Percentiles rank a stretch among this genome's conserved stretches.
Evolutionary conservation across 768 basidiomycete species (phyloP).

Genomic region (Scleroderma bovista): DNA sequence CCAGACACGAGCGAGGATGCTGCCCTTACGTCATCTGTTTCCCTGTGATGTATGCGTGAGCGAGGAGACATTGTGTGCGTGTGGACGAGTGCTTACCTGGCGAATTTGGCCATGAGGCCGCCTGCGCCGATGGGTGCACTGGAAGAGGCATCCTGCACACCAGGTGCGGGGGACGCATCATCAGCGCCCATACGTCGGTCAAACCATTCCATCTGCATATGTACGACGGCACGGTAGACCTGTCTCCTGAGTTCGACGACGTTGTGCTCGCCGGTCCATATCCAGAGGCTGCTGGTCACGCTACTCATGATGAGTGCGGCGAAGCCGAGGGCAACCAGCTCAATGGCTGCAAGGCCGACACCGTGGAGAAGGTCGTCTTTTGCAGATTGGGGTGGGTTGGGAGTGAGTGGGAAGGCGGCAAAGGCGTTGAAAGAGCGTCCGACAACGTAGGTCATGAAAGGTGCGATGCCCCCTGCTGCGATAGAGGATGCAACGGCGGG

Average conservation of each 20-base stretch:
- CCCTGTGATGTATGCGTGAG: conserved; percentile 41
- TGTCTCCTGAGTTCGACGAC: conserved; percentile 57
- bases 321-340: conserved; percentile 61
- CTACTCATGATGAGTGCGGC: conserved; percentile 70
- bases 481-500: conserved; percentile 63
- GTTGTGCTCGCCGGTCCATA: conserved; percentile 80
- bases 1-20: conserved; percentile 81
- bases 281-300: conserved; percentile 77
- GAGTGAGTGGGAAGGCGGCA: conserved; percentile 46
- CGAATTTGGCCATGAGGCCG: conserved; percentile 91
- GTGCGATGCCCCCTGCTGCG: conserved; percentile 64
- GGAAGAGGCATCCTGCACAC: conserved; percentile 30
- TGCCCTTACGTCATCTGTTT: conserved; percentile 89
- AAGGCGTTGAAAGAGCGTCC: conserved; percentile 76
- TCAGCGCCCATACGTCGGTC: conserved; percentile 70
- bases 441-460: conserved; percentile 81
- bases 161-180: conserved; percentile 26
- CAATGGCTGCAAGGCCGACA: conserved; percentile 55
- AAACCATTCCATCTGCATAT: conserved; percentile 86
- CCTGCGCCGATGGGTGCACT: conserved; percentile 69
- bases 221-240: conserved; percentile 64
- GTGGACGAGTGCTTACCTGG: conserved; percentile 43
- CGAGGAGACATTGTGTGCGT: not conserved
- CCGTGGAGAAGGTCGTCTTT: conserved; percentile 50
- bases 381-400: conserved; percentile 32